Evolutionary conservation across 2,329 filamentous ascomycete genomes (phyloP), one percentile per base, ranked within the genome.

Genomic region (Camillea tinctor): DNA sequence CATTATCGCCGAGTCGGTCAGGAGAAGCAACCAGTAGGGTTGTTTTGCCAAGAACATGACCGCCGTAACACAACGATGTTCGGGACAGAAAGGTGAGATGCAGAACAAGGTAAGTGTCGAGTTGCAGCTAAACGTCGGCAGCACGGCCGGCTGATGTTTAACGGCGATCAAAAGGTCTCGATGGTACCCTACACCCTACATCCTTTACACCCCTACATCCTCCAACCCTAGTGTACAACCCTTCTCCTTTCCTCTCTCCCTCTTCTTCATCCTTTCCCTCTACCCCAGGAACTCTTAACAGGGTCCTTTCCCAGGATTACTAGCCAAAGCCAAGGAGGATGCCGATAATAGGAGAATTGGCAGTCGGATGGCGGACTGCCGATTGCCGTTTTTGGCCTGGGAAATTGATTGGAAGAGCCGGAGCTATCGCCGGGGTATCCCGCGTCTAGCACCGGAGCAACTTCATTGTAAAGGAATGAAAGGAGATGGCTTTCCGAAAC

Each of bases 11-110:
- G 44, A 65, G 58, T 68, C 64, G 67, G 66, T 69, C 66, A 66
- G 59, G 62, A 60, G 8, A 56, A 26, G 24, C 4, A 55, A 19
- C 63, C 61, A 67, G 51, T 64, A 17, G 66, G 62, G 60, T 40
- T 54, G 17, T 40, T 20, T 19, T 50, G 69, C 69, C 69, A 72
- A 70, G 70, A 61, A 36, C 40, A 56, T 55, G 40, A 11, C 56
- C 54, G 58, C 60, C 61, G 66, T 63, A 63, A 60, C 58, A 24
- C 60, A 65, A 65, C 62, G 64, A 60, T 67, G 62, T 66, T 68
- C 66, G 70, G 69, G 65, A 71, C 68, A 68, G 66, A 62, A 58
- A 69, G 65, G 66, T 64, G 65, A 66, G 61, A 52, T 66, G 66
- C 63, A 65, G 62, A 7, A 59, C 60, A 64, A 63, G 56, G 48